Percentiles rank a stretch among this genome's conserved stretches.
Conservation (phyloP, 2,329 filamentous ascomycete genomes). For the Neurospora sp. region DNA sequence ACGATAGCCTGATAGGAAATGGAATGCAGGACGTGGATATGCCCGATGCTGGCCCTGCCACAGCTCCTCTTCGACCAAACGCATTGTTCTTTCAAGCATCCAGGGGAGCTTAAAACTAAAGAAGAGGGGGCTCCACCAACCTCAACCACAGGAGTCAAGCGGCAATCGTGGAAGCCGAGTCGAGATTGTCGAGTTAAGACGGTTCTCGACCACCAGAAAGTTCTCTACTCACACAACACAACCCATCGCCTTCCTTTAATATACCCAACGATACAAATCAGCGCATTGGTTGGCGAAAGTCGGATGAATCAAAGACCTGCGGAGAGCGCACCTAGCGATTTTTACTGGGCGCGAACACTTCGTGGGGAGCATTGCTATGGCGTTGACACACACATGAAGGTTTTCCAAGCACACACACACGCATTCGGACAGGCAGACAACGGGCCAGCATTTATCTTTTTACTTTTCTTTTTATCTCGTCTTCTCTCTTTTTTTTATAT, state of each 20-base stretch:
- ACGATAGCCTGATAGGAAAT: constrained; percentile 28
- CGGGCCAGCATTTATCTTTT: constrained; percentile 7
- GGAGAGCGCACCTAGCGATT: neutral
- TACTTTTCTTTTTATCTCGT: neutral
- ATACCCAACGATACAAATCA: neutral
- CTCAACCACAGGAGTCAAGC: neutral
- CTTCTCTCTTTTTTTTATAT: neutral
- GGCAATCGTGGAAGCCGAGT: neutral
- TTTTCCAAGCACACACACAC: neutral
- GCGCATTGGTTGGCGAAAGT: neutral
- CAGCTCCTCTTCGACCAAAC: constrained; percentile 40
- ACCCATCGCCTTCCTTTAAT: neutral
- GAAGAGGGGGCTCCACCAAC: neutral
- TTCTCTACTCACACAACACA: neutral
- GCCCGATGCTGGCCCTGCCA: constrained; percentile 46
- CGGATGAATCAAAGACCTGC: neutral
- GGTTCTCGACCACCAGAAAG: neutral
- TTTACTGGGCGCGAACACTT: neutral
- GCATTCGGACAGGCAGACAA: neutral
- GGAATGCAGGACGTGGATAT: constrained; percentile 42
- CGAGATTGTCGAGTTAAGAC: neutral
- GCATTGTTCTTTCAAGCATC: constrained; percentile 34
- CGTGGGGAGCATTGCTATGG: neutral
- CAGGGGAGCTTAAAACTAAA: neutral
- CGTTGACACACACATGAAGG: neutral